Evolutionary conservation across 352 stramenopile species (phyloP), one percentile per base, ranked within the genome.

Genomic region (Globisporangium megalacanthum): DNA sequence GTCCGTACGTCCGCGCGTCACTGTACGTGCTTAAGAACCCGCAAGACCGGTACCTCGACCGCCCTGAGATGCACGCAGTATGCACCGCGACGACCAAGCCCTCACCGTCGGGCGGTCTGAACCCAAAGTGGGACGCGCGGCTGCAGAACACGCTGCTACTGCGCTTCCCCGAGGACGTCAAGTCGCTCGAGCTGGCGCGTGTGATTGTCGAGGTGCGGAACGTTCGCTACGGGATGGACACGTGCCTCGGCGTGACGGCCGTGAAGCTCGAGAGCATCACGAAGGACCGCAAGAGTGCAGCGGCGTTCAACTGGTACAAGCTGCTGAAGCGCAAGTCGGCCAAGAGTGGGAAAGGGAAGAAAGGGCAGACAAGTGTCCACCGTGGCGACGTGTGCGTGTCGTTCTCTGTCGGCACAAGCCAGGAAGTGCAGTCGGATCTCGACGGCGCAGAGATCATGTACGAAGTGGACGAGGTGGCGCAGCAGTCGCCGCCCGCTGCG

Each of bases 131-230:
- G 79, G 74, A 90, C 50, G 73, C 68, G 39, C 75, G 73, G 6
- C 75, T 92, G 33, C 79, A 89, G 25, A 95, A 94, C 61, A 94
- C 86, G 22, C 60, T 95, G 36, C 53, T 94, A 4, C 56, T 95
- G 14, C 69, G 77, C 10, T 79, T 95, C 50, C 86, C 83, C 13
- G 68, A 79, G 33, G 73, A 92, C 54, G 53, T 77, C 6, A 68
- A 65, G 46, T 75, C 69, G 25, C 69, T 91, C 36, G 76, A 90
- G 22, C 75, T 88, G 55, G 83, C 86, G 20, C 72, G 82, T 3
- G 70, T 94, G 52, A 89, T 93, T n/a, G 77, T 95, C 29, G 86
- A 95, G 57, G 83, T 95, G 41, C 86, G 83, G 7, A 93, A 93
- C 49, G 74, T 92, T 50, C 79, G 75, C 11, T 94, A 92, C 37